Percentiles rank a stretch among this genome's conserved stretches.
These are phyloP conservation scores for Zymoseptoria ardabiliae DNA, from an alignment of 2,329 filamentous ascomycete species.

Conservation along the genomic window DNA sequence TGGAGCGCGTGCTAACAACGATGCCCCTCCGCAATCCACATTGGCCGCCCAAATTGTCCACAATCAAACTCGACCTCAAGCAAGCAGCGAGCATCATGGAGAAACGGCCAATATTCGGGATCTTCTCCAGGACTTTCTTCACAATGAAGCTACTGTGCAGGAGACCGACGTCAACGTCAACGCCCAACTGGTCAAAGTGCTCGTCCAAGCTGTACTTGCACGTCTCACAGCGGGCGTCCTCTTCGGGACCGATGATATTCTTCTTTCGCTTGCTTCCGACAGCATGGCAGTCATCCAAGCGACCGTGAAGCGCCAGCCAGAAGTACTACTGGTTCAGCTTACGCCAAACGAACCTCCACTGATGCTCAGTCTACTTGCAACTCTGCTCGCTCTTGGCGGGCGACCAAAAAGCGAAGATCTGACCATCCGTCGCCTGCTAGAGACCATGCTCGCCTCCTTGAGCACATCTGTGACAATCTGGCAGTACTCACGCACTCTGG, in stretches of 20 bases:
- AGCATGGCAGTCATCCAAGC: slow-evolving; percentile 71
- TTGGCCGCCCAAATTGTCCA: slow-evolving; percentile 82
- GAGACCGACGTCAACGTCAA: slow-evolving; percentile 69
- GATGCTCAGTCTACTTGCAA: slow-evolving; percentile 48
- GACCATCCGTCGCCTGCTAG: slow-evolving; percentile 34
- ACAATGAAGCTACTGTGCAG: slow-evolving; percentile 38
- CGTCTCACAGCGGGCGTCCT: slow-evolving; percentile 60
- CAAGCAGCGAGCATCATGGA: slow-evolving; percentile 45
- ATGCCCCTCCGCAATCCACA: slow-evolving; percentile 59
- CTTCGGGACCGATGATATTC: slow-evolving; percentile 51
- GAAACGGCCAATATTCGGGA: slow-evolving; percentile 60
- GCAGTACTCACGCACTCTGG: slow-evolving; percentile 29
- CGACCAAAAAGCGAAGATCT: slow-evolving; percentile 36
- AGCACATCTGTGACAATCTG: slow-evolving; percentile 30
- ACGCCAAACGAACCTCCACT: slow-evolving; percentile 40
- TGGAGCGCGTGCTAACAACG: slow-evolving; percentile 18
- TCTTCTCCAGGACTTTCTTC: slow-evolving; percentile 58
- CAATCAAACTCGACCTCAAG: slow-evolving; percentile 51
- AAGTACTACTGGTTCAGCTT: slow-evolving; percentile 47
- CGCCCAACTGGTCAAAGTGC: slow-evolving; percentile 77
- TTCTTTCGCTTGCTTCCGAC: slow-evolving; percentile 56
- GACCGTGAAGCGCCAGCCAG: slow-evolving; percentile 67
- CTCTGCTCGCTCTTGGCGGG: slow-evolving; percentile 43
- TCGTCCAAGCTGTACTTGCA: slow-evolving; percentile 71
- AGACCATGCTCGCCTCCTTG: slow-evolving; percentile 31